Base-by-base conservation (phyloP, 2,329 filamentous ascomycete genomes). In the Orbilia ellipsospora region DNA sequence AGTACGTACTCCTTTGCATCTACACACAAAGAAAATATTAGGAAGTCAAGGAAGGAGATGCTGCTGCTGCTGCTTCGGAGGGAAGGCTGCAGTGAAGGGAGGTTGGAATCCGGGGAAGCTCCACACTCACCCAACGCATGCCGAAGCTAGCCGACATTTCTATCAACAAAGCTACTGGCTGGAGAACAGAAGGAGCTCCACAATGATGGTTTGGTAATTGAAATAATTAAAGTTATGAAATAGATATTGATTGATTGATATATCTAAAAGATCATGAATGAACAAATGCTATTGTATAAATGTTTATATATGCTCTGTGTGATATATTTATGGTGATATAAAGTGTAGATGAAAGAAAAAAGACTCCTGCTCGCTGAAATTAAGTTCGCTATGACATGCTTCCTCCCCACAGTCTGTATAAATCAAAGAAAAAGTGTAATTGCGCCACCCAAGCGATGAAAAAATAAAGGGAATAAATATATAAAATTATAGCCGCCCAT, bases 301-400 rank as follows among this genome's bases (percentile, higher is more conserved):
- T 10, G 20, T 52, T 45, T 36, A 36, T 36, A 36, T 36, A 36
- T 36, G 31, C 31, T 36, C 1, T 36, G 31, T 36, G 28, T 31
- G 28, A 55, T 28, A 55, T 23, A 23, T 23, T 23, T 23, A 20
- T 4, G 16, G 18, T 40, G 23, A 42, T 36, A 31, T 20, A 5
- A 52, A 52, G 8, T n/a, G 12, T 56, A 64, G 42, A 44, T 23
- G 4, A 68, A 54, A n/a, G 64, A 54, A n/a, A 31, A 65, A 60
- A 28, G 65, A 75, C 72, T 69, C 72, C 72, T 69, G 72, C 52
- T 69, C 62, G 69, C 72, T 75, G 54, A 61, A 65, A 36, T 36
- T 36, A 36, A 36, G 2, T 10, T 48, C 44, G 13, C 16, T n/a
- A 12, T 15, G 16, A n/a, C 4, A 48, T 48, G 7, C 6, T 48